Evolutionary conservation across 371 early-diverging fungal species (phyloP).

Genomic region (Saksenaea vasiformis): DNA sequence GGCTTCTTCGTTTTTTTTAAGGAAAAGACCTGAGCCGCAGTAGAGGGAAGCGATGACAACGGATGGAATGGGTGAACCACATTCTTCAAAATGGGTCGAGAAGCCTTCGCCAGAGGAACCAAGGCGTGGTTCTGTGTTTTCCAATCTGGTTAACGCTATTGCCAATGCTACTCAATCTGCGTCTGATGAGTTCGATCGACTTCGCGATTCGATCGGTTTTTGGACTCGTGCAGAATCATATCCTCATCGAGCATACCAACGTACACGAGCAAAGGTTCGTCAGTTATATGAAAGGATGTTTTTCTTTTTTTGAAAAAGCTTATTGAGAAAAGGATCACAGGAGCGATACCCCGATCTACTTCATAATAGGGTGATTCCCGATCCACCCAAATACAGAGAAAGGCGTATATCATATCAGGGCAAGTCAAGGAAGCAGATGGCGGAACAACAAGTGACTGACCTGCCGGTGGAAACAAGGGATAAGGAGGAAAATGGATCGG

Average conservation of each 20-base stretch:
- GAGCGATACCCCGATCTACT: neutral
- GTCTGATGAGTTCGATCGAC: constrained; percentile 14
- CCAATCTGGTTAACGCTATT: constrained; percentile 1
- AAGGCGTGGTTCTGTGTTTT: neutral
- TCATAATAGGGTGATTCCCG: neutral
- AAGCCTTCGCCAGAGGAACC: neutral
- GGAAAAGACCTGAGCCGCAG: no score
- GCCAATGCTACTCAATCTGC: constrained; percentile 12
- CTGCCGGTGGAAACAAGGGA: neutral
- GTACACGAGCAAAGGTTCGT: neutral
- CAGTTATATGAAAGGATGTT: neutral
- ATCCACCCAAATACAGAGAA: neutral
- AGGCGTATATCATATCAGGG: neutral
- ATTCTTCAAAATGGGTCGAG: neutral
- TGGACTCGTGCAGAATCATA: constrained; percentile 1
- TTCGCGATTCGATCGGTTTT: constrained; percentile 12
- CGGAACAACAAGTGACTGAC: no score
- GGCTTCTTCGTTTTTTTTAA: neutral
- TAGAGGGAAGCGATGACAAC: neutral
- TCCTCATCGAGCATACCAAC: neutral
- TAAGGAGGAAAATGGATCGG: neutral
- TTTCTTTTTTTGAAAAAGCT: neutral
- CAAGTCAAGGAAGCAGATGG: neutral
- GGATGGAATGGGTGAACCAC: neutral
- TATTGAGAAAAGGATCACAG: constrained; percentile 1